Percentiles rank a stretch among this genome's conserved stretches.
Conservation (phyloP, 306 rosid genomes). For the Gastrolobium villosum region DNA sequence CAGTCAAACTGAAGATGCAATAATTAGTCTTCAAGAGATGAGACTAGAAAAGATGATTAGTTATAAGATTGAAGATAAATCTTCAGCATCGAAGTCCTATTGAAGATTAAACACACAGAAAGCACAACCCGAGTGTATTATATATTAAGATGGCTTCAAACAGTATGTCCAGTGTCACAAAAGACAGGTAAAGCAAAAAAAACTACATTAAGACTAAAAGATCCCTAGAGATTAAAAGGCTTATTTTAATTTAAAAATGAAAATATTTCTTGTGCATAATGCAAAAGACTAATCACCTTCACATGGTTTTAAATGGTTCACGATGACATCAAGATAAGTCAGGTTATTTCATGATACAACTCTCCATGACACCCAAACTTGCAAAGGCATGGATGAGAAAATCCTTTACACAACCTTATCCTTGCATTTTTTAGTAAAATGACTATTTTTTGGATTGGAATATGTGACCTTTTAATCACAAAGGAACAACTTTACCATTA, state of each 20-base stretch:
- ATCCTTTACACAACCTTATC: too few species aligned
- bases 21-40: constrained; percentile 37
- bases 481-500: too few species aligned
- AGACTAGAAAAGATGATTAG: neutral
- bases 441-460: too few species aligned
- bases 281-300: neutral
- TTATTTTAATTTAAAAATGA: constrained; percentile 18
- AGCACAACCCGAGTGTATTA: constrained; percentile 16
- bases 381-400: too few species aligned
- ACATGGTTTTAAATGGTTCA: constrained; percentile 12
- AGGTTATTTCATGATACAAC: neutral
- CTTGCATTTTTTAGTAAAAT: too few species aligned
- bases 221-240: neutral
- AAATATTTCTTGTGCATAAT: constrained; percentile 10
- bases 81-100: constrained; percentile 22
- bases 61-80: constrained; percentile 16
- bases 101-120: constrained; percentile 14
- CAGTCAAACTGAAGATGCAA: constrained; percentile 86
- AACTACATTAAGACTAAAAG: constrained; percentile 18
- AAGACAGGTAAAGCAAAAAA: neutral
- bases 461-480: too few species aligned
- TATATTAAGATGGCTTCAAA: neutral
- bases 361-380: too few species aligned
- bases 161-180: neutral
- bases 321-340: neutral